Evolutionary conservation across 1,139 yeast genomes (phyloP), one percentile per base, ranked within the genome.

Genomic region (Debaryomyces coudertii): DNA sequence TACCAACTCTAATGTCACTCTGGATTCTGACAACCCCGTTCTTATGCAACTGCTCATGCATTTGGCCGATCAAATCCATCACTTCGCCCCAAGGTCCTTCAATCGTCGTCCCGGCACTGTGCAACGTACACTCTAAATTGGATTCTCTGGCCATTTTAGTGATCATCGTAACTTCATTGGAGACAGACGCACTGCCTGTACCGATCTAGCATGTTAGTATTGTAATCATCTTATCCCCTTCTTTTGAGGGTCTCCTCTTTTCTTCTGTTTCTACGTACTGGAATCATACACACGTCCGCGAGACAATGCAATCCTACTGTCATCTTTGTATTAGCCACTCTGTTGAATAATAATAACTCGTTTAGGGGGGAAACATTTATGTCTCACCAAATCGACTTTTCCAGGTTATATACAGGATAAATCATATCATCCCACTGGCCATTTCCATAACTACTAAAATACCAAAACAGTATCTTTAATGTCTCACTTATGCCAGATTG

Each of bases 31-130:
- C 77, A 12, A 87, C 81, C 1, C 95, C 96, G 18, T 69, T 69
- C 5, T 69, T 70, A 59, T 90, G 97, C 42, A 88, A 77, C 42
- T 72, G 69, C 57, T 85, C 83, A 57, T 90, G 97, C 57, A 89
- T 70, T 54, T 80, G 77, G n/a, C 96, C 96, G 56, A 90, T 85
- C 46, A 87, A 68, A 25, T 74, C 80, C 81, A 84, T 86, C 2
- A 90, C 96, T 46, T 86, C 88, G 58, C 83, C 82, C 96, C 96
- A 90, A n/a, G 90, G 90, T 0, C 97, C 97, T 57, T 87, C 87
- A 57, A 89, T 85, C 4, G 96, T 88, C 7, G 96, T 89, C 5
- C 96, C 96, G 1, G 96, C 96, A 53, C 93, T 85, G 65, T 90
- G 96, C 53, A 90, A 70, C 0, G 88, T 82, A 48, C 86, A 82